phyloP scores from a whole-genome alignment of 148 eudicot species.

The Talinum fruticosum region DNA sequence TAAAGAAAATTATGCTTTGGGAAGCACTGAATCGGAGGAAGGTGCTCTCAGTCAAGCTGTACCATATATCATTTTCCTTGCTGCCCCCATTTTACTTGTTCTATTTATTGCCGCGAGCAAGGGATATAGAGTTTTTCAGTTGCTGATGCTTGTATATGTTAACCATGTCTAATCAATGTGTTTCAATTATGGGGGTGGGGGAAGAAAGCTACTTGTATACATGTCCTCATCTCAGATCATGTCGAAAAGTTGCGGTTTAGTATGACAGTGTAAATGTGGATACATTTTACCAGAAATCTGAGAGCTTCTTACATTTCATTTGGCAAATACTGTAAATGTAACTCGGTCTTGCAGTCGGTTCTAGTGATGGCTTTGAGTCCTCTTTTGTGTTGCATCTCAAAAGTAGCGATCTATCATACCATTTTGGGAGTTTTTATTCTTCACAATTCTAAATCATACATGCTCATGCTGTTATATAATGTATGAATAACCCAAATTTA shows the following conservation, averaged over 20 bases:
- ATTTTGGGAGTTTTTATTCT: no score
- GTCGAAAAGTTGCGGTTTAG: background rate
- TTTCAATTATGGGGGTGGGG: no score
- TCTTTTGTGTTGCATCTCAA: no score
- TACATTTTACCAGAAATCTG: background rate
- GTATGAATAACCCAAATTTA: no score
- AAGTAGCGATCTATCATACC: no score
- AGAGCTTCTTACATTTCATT: background rate
- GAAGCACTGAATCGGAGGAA: constrained; percentile 41
- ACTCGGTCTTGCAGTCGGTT: no score
- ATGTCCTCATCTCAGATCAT: background rate
- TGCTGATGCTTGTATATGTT: no score
- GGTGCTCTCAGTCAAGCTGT: constrained; percentile 44
- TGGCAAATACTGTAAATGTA: no score
- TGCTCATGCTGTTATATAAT: no score
- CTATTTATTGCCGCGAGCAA: constrained; percentile 51
- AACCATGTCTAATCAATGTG: no score
- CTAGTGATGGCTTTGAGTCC: no score
- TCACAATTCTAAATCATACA: no score
- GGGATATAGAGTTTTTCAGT: constrained; percentile 20
- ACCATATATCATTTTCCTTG: constrained; percentile 58
- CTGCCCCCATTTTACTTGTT: constrained; percentile 63
- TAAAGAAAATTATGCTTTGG: constrained; percentile 32
- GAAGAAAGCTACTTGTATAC: constrained; percentile 3
- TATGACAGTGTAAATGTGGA: background rate